Base-by-base conservation (phyloP, 805 yeast species). In the Schwanniomyces pseudopolymorphus region DNA sequence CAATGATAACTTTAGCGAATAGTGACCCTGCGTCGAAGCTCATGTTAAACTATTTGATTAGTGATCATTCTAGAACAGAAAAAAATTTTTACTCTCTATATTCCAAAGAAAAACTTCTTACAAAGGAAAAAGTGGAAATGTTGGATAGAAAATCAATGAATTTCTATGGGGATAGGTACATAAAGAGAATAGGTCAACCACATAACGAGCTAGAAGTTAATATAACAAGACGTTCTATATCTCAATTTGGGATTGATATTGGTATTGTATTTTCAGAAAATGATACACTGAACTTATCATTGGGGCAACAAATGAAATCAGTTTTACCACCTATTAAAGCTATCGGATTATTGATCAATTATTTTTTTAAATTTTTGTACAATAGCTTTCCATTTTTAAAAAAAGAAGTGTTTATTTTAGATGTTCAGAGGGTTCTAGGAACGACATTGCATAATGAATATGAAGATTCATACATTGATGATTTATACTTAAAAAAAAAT, bases 401-500 rank as follows among this genome's bases (percentile, higher is more conserved):
- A 1, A 39, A 44, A 28, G 21, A 24, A n/a, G 13, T 22, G 1
- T 44, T 44, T 33, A 17, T n/a, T 14, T 10, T 11, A 11, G 40
- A 44, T 22, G 10, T 44, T 4, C 11, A 37, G n/a, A 17, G 40
- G 5, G 24, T 44, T 8, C 9, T 38, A 17, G 22, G 22, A 6
- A 13, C n/a, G 1, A 10, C 5, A 5, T 36, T 36, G 14, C 9
- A 36, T 16, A 5, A 14, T 36, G 16, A 4, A 11, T 2, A 16
- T 11, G 40, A 42, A 17, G 3, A 6, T 14, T n/a, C 26, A 1
- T 3, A 10, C 4, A 5, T 33, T 21, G 19, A 14, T 16, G 7
- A 9, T 24, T 10, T 43, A 3, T 54, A 51, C 27, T 46, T 63
- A 24, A 53, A 48, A 26, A 54, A 48, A 25, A 58, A 57, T 33